Evolutionary conservation across 1,284 basidiomycete genomes (phyloP).

Genomic region (Puccinia horiana): DNA sequence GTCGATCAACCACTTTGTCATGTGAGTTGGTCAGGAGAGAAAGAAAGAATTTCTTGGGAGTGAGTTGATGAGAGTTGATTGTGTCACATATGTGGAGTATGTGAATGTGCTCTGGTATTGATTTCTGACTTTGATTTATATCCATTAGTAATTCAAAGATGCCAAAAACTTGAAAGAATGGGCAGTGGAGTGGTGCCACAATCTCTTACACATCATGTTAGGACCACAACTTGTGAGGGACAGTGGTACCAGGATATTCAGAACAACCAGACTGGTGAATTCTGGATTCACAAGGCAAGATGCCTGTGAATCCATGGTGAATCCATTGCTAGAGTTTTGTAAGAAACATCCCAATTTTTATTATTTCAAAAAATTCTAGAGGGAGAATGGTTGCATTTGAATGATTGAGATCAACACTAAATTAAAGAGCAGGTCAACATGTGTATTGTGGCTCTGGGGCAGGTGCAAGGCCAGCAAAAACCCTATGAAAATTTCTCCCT

Average conservation of each 20-base stretch:
- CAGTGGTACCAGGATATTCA: background rate
- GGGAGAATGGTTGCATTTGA: background rate
- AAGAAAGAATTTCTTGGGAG: conserved; percentile 9
- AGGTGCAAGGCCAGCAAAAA: no score
- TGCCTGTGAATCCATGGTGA: background rate
- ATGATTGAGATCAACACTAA: no score
- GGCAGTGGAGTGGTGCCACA: background rate
- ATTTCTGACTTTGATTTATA: no score
- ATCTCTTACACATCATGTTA: background rate
- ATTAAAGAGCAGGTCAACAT: background rate
- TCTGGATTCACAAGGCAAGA: background rate
- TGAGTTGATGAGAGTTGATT: background rate
- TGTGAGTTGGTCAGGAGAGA: background rate
- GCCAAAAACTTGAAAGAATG: background rate
- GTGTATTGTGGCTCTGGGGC: no score
- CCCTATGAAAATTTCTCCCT: no score
- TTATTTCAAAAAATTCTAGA: background rate
- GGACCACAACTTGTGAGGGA: background rate
- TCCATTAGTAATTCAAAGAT: no score
- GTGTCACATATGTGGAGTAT: background rate
- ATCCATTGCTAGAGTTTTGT: background rate
- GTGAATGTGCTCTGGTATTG: background rate
- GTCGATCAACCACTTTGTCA: background rate
- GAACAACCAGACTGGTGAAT: background rate
- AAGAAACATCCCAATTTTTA: background rate